Percentiles rank a stretch among this genome's conserved stretches.
phyloP scores from a whole-genome alignment of 2,329 filamentous ascomycete species.

The Xylariaceae sp. region DNA sequence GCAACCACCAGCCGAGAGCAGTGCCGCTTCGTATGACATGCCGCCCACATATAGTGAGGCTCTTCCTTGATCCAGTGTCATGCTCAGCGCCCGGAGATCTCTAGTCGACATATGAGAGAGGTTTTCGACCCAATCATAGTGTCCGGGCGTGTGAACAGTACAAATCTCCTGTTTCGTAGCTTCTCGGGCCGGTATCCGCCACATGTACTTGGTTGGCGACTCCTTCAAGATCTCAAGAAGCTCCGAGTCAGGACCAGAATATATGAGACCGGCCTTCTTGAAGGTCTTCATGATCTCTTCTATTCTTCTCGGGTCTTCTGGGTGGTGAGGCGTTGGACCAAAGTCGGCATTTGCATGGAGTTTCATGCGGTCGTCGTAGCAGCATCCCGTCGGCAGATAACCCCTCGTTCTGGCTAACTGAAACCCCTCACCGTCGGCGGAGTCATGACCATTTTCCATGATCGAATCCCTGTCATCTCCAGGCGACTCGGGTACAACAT shows the following conservation, averaged over 20 bases:
- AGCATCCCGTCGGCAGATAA: constrained; percentile 66
- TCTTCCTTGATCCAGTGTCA: constrained; percentile 54
- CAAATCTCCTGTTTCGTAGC: constrained; percentile 77
- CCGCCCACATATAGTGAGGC: constrained; percentile 80
- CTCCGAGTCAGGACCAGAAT: constrained; percentile 51
- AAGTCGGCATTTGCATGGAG: constrained; percentile 84
- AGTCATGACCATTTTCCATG: constrained; percentile 29
- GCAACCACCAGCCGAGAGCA: constrained; percentile 82
- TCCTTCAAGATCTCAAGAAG: constrained; percentile 47
- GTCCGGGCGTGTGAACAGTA: constrained; percentile 68
- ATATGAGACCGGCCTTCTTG: constrained; percentile 74
- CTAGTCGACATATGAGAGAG: constrained; percentile 51
- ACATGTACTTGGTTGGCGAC: constrained; percentile 59
- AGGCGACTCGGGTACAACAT: constrained; percentile 21
- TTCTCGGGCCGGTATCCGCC: constrained; percentile 70
- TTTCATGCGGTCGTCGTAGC: constrained; percentile 94
- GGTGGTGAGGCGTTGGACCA: constrained; percentile 71
- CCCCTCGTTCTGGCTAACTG: constrained; percentile 40
- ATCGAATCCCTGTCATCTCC: constrained; percentile 35
- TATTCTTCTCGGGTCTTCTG: constrained; percentile 89
- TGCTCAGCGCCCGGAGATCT: constrained; percentile 64
- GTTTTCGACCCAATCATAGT: constrained; percentile 71
- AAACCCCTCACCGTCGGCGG: constrained; percentile 35
- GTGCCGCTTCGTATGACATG: constrained; percentile 73
- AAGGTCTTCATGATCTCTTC: constrained; percentile 90